Evolutionary conservation across 768 basidiomycete species (phyloP).

Genomic region (Punctularia strigosozonata): DNA sequence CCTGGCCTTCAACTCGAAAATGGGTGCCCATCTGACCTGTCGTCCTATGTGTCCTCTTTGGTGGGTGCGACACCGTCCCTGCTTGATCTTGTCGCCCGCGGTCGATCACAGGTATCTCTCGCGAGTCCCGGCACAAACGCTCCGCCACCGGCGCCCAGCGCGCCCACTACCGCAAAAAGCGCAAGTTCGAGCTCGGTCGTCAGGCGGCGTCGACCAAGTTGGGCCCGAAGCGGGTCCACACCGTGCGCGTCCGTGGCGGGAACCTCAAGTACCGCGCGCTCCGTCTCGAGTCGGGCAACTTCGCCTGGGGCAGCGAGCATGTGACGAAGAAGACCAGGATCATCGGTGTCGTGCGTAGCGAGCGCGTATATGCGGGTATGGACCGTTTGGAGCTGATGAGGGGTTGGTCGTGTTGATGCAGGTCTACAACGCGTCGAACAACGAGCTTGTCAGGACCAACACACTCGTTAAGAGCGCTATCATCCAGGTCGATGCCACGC

Average conservation of each 20-base stretch:
- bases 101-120: conserved; percentile 75
- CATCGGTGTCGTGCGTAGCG: conserved; percentile 76
- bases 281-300: conserved; percentile 94
- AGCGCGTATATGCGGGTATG: background rate
- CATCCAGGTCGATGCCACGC: conserved; percentile 96
- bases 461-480: conserved; percentile 95
- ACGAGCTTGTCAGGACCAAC: conserved; percentile 99
- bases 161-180: conserved; percentile 98
- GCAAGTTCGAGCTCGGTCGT: conserved; percentile 99
- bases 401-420: conserved; percentile 17
- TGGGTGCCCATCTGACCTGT: background rate
- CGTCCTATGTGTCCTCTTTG: background rate
- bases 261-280: conserved; percentile 94
- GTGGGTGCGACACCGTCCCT: too few species aligned
- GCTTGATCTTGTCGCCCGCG: background rate
- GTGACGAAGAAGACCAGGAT: conserved; percentile 92
- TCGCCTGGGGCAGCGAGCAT: conserved; percentile 96
- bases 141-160: conserved; percentile 87
- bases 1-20: background rate
- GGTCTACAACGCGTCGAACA: conserved; percentile 99
- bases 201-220: conserved; percentile 97
- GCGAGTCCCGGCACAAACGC: conserved; percentile 95
- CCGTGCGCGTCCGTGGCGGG: conserved; percentile 91
- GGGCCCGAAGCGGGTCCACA: conserved; percentile 89
- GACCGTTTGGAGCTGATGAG: background rate